Base-by-base conservation (phyloP, 306 rosid species). In the Glycine latifolia region DNA sequence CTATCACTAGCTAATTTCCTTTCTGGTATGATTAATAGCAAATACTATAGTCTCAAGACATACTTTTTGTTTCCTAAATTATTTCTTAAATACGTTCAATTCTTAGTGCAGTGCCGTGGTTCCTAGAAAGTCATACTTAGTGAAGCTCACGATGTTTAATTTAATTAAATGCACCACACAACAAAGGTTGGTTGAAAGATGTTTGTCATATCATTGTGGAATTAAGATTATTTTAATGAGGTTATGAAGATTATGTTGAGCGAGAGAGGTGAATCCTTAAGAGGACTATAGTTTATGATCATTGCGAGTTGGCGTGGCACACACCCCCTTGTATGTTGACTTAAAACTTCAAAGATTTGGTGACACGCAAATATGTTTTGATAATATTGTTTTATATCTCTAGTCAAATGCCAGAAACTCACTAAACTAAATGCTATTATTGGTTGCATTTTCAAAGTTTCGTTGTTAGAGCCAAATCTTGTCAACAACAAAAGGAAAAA, bases 121-220 rank as follows among this genome's bases (percentile, higher is more conserved):
- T 26, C 3, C 41, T 37, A 37, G 41, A 37, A 74, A 66, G 41
- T 56, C 69, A 53, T 53, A 54, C 54, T 66, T 54, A 54, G 65
- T 54, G 85, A 46, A 65, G 53, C 68, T 66, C 80, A 74, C 52
- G 69, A 65, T 55, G 70, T 55, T 67, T 67, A 8, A 71, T 71
- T 50, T 71, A 53, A 33, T 74, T 14, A 74, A 81, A 44, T 54
- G 53, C 67, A 65, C 43, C 67, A 6, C 74, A 62, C 41, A 44
- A 62, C 31, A 43, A 43, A 43, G 47, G 5, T 43, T 43, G 65
- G 79, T 53, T 73, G 80, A 53, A 52, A 26, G 31, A 26, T 26
- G 31, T 26, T 26, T 26, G 31, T 26, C 31, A 26, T 26, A 26
- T 26, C 31, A 26, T 26, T 26, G 31, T 26, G 31, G 31, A 26